These are phyloP conservation scores for Leonotis leonurus DNA, from an alignment of 257 asterid genomes.

Conservation along the genomic window DNA sequence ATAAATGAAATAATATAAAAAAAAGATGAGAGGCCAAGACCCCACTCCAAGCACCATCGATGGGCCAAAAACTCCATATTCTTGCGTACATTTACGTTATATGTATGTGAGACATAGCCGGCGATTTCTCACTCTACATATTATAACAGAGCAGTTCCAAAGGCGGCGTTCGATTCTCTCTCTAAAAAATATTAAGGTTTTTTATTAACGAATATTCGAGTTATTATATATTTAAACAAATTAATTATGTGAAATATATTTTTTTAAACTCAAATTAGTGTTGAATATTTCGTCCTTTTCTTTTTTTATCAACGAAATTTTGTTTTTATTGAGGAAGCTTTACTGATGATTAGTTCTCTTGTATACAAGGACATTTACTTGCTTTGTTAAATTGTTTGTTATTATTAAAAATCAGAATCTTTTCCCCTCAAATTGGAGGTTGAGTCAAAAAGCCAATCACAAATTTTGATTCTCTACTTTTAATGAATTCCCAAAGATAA, in stretches of 20 bases:
- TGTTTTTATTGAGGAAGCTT: no score
- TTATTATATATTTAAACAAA: neutral
- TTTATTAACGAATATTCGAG: neutral
- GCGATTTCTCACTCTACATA: slow-evolving; percentile 32
- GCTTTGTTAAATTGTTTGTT: no score
- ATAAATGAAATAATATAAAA: neutral
- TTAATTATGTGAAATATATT: neutral
- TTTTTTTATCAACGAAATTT: no score
- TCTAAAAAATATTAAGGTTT: neutral
- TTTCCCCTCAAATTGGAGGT: neutral
- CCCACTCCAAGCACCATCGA: no score
- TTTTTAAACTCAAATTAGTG: no score
- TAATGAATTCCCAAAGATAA: neutral
- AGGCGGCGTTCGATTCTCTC: slow-evolving; percentile 16
- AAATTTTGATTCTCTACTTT: neutral
- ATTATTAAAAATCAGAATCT: neutral
- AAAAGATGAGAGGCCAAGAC: no score
- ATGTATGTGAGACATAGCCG: no score
- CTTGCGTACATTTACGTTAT: neutral
- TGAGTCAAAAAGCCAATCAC: neutral
- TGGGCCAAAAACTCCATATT: neutral
- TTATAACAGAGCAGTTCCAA: slow-evolving; percentile 6
- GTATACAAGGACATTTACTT: no score
- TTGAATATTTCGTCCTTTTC: no score
- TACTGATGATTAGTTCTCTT: no score